These are phyloP conservation scores for Pharus latifolius DNA, from an alignment of 176 grass and related monocot species.

Conservation along the genomic window DNA sequence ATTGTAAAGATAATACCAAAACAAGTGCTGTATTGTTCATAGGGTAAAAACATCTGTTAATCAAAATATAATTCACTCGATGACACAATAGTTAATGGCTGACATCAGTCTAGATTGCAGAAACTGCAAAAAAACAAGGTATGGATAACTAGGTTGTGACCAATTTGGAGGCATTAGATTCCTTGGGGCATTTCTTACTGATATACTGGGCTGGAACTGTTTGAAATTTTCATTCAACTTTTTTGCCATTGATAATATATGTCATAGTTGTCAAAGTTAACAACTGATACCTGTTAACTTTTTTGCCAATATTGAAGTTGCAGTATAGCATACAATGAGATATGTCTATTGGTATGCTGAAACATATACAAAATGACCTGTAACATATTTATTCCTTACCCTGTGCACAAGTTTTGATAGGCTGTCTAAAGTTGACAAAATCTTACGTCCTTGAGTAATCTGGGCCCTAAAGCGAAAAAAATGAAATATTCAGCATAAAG, in stretches of 20 bases:
- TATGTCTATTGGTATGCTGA: background rate
- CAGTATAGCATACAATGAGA: background rate
- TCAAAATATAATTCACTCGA: background rate
- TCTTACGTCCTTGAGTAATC: conserved; percentile 88
- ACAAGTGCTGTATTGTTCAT: background rate
- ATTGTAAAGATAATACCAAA: background rate
- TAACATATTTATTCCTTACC: conserved; percentile 36
- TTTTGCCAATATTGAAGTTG: no score
- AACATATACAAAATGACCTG: conserved; percentile 9
- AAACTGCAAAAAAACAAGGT: background rate
- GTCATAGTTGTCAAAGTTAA: background rate
- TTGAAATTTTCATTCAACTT: no score
- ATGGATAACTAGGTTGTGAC: background rate
- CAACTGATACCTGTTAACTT: no score
- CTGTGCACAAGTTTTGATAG: conserved; percentile 84
- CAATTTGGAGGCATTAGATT: background rate
- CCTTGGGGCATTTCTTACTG: conserved; percentile 1
- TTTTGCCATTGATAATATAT: no score
- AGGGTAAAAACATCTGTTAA: background rate
- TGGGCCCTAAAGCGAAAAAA: conserved; percentile 57
- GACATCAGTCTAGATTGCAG: background rate
- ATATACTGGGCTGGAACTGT: no score
- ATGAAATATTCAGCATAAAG: conserved; percentile 17
- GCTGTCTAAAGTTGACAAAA: conserved; percentile 63
- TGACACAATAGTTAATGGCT: background rate